Base-by-base conservation (phyloP, 768 basidiomycete genomes). In the Solioccasus polychromus region DNA sequence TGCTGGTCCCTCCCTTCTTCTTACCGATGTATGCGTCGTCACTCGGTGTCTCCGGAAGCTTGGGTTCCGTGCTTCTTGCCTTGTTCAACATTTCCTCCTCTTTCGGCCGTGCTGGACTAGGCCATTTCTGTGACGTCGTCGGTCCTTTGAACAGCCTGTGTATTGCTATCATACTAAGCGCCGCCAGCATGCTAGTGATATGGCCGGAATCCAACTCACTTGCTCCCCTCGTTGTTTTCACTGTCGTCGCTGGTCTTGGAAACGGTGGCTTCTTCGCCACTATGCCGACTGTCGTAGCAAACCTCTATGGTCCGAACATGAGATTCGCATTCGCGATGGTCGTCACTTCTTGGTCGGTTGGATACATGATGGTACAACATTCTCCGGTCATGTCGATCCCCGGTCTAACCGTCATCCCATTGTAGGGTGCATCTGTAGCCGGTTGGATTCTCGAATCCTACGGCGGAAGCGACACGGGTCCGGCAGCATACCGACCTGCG, bases 1-100 rank as follows among this genome's bases (percentile, higher is more conserved):
- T 67, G 8, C 62, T 71, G 28, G 65, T 68, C 19, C 59, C 68
- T 1, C 61, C 63, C 10, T 70, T 67, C 54, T 69, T 71, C 55
- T 66, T 68, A 36, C 68, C 66, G 2, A 54, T 61, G 9, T 70
- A 69, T 44, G 62, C 64, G 42, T 52, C 57, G 3, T 66, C 64
- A 2, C 51, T 67, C 26, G 40, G 51, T 20, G 51, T 62, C 25
- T 55, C 64, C 1, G 35, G 47, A 23, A 48, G 48, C 39, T 24
- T 60, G 24, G 59, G 52, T 18, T 64, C 64, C 4, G 38, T 57
- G n/a, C 60, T 68, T 19, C 58, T 68, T n/a, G 64, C 60, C 3
- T 37, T 59, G n/a, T 69, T 66, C 55, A 67, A 67, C 41, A 53
- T 68, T 35, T 52, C 68, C 24, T 69, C 67, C 19, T 64, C 65